phyloP scores from a whole-genome alignment of 768 basidiomycete genomes.

The Trametes coccinea region DNA sequence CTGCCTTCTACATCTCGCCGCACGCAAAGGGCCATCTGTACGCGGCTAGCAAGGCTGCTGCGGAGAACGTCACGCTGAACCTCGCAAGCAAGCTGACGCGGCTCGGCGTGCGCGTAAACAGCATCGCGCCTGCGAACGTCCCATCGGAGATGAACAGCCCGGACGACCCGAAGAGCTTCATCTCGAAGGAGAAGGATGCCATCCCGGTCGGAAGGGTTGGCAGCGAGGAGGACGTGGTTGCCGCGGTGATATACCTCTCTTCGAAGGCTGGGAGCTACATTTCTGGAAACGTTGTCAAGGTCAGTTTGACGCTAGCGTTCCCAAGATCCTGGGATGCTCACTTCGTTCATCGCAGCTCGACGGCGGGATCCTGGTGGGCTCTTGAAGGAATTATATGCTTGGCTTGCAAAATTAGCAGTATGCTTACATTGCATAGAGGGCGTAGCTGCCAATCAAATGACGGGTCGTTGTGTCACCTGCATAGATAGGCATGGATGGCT shows the following conservation, averaged over 20 bases:
- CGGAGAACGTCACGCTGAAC: conserved; percentile 21
- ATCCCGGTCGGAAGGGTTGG: conserved; percentile 22
- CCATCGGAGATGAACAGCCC: conserved; percentile 22
- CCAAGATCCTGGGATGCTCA: not conserved
- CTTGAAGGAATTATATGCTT: not conserved
- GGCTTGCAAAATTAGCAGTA: too few relatives aligned
- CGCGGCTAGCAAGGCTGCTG: conserved; percentile 21
- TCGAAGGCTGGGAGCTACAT: conserved; percentile 21
- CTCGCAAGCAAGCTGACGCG: conserved; percentile 23
- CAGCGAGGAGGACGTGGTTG: conserved; percentile 21
- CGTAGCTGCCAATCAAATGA: too few relatives aligned
- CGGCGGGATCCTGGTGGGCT: not conserved
- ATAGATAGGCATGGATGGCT: too few relatives aligned
- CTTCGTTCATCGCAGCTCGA: not conserved
- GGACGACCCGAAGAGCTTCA: conserved; percentile 22
- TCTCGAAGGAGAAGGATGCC: conserved; percentile 3
- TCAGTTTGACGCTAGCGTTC: not conserved
- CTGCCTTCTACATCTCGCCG: conserved; percentile 17
- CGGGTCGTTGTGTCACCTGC: too few relatives aligned
- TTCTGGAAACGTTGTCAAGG: conserved; percentile 19
- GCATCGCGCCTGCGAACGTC: conserved; percentile 22
- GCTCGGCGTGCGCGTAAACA: conserved; percentile 24
- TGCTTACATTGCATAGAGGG: not conserved
- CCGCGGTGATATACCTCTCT: conserved; percentile 19
- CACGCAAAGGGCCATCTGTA: conserved; percentile 16